Evolutionary conservation across 2,329 filamentous ascomycete genomes (phyloP), one percentile per base, ranked within the genome.

Genomic region (Uncinocarpus reesii): DNA sequence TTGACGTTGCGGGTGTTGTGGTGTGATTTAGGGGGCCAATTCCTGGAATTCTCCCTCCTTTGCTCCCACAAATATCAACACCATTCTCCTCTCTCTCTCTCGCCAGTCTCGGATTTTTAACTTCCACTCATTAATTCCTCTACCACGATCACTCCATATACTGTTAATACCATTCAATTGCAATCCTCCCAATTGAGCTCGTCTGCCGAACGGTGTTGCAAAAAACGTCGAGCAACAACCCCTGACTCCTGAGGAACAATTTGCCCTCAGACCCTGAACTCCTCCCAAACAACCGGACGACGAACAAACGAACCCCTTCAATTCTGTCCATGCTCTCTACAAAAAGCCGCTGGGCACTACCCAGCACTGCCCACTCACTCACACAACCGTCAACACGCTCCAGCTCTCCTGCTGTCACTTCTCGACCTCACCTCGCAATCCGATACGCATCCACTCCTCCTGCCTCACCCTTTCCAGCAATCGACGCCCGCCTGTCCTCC

Each of bases 361-460:
- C 50, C n/a, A 41, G 26, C 40, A 28, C 44, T 18, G 16, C 7
- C 41, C 51, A 44, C 20, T 40, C 51, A 15, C 48, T 53, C 24
- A 53, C 38, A 10, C 52, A 50, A 32, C 51, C 49, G 20, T 38
- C 49, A n/a, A 48, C 42, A 26, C 47, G 49, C 38, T 49, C 48
- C 45, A 23, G 31, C 31, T 48, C 47, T 28, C 53, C 49, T 7
- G 32, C 42, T 11, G 23, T 34, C 16, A 40, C 31, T 8, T 42
- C 42, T 24, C 42, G 45, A 21, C 26, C 46, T 11, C 37, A 48
- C 10, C 35, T 49, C 7, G 26, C 32, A 10, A 15, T 43, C 20
- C 52, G 52, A 36, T 47, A 51, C 31, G 47, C 42, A 7, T 53
- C 51, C 3, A 53, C 53, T 13, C 53, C 53, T 10, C 49, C 52